Conservation (phyloP, 169 alveolate species). For the Cryptosporidium meleagridis region DNA sequence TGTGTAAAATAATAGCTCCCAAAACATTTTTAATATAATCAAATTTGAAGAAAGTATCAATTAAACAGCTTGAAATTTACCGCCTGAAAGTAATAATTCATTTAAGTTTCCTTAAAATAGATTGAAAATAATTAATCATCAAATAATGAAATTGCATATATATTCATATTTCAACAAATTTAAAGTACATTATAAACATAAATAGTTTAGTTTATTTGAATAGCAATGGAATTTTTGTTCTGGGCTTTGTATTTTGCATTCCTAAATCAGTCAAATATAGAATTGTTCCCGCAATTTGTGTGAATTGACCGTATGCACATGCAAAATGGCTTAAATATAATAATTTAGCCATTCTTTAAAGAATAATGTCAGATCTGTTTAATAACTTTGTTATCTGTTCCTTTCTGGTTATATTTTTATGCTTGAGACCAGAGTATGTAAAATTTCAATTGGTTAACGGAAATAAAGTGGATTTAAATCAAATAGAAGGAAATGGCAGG, state of each 20-base stretch:
- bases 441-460: background rate
- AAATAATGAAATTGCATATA: too few species aligned
- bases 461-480: slow-evolving; percentile 44
- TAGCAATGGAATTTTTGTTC: too few species aligned
- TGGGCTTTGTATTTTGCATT: background rate
- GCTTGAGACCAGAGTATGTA: background rate
- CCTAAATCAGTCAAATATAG: background rate
- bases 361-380: background rate
- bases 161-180: too few species aligned
- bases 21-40: slow-evolving; percentile 13
- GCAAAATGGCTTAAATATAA: background rate
- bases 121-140: background rate
- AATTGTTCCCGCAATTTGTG: background rate
- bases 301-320: background rate
- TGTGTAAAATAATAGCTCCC: slow-evolving; percentile 5
- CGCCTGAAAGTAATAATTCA: background rate
- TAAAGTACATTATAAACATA: too few species aligned
- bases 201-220: too few species aligned
- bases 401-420: background rate
- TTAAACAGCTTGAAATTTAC: background rate
- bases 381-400: background rate
- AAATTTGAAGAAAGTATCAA: background rate
- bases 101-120: too few species aligned
- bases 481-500: slow-evolving; percentile 3
- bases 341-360: background rate